phyloP scores from a whole-genome alignment of 2,329 filamentous ascomycete species.

The Periconia digitata region DNA sequence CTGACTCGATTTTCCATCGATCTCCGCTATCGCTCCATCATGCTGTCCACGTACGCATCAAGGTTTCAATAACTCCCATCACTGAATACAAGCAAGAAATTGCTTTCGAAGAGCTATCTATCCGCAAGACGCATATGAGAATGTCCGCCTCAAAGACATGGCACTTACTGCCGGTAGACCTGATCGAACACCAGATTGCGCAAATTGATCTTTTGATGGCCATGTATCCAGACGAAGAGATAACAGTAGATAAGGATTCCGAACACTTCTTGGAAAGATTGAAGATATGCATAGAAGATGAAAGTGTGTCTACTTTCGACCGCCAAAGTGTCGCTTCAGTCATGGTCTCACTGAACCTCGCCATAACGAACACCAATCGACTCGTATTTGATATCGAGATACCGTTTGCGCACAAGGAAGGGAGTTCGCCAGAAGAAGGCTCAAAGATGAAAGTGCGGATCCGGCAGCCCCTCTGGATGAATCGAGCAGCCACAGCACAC shows the following conservation, averaged over 20 bases:
- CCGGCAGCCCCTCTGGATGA: slow-evolving; percentile 28
- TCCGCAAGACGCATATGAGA: too few species aligned
- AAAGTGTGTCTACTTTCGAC: background rate
- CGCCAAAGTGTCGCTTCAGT: background rate
- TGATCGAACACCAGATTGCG: slow-evolving; percentile 31
- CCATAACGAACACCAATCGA: slow-evolving; percentile 6
- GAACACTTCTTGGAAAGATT: slow-evolving; percentile 13
- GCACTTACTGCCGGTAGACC: slow-evolving; percentile 21
- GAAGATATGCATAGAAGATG: slow-evolving; percentile 5
- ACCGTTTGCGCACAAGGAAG: background rate
- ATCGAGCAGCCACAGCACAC: slow-evolving; percentile 17
- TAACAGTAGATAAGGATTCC: slow-evolving; percentile 12
- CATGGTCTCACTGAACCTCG: slow-evolving; percentile 4
- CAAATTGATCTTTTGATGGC: slow-evolving; percentile 31
- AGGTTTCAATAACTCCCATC: too few species aligned
- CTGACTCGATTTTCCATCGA: too few species aligned
- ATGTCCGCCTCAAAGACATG: slow-evolving; percentile 11
- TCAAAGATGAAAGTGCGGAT: slow-evolving; percentile 23
- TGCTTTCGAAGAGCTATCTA: too few species aligned
- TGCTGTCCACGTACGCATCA: too few species aligned
- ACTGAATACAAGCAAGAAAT: too few species aligned
- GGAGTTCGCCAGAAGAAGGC: slow-evolving; percentile 15
- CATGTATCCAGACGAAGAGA: slow-evolving; percentile 29
- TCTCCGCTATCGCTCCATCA: too few species aligned
- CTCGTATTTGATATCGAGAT: slow-evolving; percentile 22